Evolutionary conservation across 2,329 filamentous ascomycete genomes (phyloP).

Genomic region (Colletotrichum graminicola): DNA sequence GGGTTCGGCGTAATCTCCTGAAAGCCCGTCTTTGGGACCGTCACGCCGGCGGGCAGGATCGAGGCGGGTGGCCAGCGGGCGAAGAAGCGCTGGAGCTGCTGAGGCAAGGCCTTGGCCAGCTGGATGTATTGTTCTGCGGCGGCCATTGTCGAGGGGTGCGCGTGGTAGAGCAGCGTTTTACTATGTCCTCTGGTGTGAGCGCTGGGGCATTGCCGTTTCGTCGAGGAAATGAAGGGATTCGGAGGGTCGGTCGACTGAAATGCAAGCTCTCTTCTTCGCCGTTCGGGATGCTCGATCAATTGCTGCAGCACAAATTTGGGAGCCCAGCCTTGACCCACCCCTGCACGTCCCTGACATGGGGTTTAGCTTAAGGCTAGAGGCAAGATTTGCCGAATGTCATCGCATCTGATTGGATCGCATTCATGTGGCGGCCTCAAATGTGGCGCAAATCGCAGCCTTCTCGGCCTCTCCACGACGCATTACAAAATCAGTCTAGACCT

Average conservation of each 20-base stretch:
- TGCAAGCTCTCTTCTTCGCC: constrained; percentile 5
- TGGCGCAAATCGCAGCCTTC: constrained; percentile 34
- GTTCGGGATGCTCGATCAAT: constrained; percentile 19
- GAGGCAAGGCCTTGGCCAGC: constrained; percentile 80
- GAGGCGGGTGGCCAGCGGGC: constrained; percentile 84
- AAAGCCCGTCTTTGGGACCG: constrained; percentile 62
- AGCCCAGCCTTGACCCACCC: constrained; percentile 33
- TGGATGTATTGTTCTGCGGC: constrained; percentile 56
- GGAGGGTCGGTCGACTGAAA: constrained; percentile 7
- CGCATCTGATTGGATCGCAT: constrained; percentile 23
- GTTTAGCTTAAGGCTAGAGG: constrained; percentile 13
- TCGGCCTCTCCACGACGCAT: not conserved
- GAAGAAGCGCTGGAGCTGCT: constrained; percentile 86
- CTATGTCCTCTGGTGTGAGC: constrained; percentile 7
- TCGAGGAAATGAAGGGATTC: constrained; percentile 4
- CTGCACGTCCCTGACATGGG: constrained; percentile 36
- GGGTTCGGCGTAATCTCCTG: constrained; percentile 77
- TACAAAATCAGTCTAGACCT: not conserved
- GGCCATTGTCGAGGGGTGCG: constrained; percentile 25
- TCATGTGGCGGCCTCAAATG: not conserved
- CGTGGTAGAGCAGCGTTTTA: constrained; percentile 17
- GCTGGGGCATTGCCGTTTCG: constrained; percentile 13
- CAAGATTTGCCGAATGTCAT: constrained; percentile 26
- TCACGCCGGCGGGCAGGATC: constrained; percentile 62
- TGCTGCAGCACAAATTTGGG: constrained; percentile 38